Percentiles rank a stretch among this genome's conserved stretches.
phyloP scores from a whole-genome alignment of 176 grass and related monocot species.

The Eleusine coracana region DNA sequence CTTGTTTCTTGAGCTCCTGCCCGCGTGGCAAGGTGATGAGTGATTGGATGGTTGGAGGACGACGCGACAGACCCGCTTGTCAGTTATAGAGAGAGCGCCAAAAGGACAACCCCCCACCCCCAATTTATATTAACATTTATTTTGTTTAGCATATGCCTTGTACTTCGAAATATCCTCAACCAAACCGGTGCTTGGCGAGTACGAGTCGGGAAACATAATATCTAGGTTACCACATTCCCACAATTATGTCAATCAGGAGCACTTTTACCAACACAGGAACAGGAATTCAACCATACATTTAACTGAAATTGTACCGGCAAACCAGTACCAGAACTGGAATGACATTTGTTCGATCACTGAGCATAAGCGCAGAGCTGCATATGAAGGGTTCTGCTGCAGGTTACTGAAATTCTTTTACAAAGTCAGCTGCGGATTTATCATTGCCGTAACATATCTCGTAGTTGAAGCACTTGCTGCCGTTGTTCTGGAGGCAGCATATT shows the following conservation, averaged over 20 bases:
- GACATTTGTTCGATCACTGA: too few species aligned
- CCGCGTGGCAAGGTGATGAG: background rate
- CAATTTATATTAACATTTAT: background rate
- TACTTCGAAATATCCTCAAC: too few species aligned
- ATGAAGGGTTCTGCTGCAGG: background rate
- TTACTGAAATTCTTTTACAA: slow-evolving; percentile 5
- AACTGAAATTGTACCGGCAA: background rate
- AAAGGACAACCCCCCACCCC: background rate
- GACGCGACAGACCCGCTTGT: background rate
- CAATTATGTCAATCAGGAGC: background rate
- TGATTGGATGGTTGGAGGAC: background rate
- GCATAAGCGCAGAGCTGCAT: background rate
- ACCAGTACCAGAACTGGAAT: background rate
- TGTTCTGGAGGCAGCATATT: slow-evolving; percentile 90
- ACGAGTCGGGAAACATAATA: too few species aligned
- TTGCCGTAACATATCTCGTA: slow-evolving; percentile 80
- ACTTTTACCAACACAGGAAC: background rate
- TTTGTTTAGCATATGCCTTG: too few species aligned
- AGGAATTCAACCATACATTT: background rate
- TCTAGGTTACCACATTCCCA: background rate
- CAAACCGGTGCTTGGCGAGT: too few species aligned
- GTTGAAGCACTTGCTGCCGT: slow-evolving; percentile 90
- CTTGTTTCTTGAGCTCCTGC: background rate
- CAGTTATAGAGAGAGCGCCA: background rate
- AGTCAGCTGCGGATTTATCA: slow-evolving; percentile 17